Evolutionary conservation across 495 filamentous ascomycete genomes (phyloP).

Genomic region (Podospora conica): DNA sequence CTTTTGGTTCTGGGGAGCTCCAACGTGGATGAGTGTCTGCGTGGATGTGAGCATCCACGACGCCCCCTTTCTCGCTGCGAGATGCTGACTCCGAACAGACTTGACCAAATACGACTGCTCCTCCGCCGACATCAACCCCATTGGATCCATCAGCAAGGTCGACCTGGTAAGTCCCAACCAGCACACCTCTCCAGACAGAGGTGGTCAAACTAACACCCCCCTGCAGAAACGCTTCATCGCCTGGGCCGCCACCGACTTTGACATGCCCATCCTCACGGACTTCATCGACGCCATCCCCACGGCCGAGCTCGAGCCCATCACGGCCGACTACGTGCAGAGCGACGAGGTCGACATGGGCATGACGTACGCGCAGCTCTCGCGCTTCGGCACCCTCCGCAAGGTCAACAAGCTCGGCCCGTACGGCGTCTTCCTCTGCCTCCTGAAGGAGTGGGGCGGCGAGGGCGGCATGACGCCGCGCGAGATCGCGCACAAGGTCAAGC

Average conservation of each 20-base stretch:
- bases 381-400: conserved; percentile 53
- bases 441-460: conserved; percentile 60
- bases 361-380: conserved; percentile 47
- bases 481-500: conserved; percentile 56
- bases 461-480: conserved; percentile 26
- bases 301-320: conserved; percentile 63
- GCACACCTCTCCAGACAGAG: conserved; percentile 50
- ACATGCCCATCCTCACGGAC: conserved; percentile 66
- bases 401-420: conserved; percentile 67
- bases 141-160: conserved; percentile 63
- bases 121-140: conserved; percentile 47
- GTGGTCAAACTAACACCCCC: conserved; percentile 20
- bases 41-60: not conserved
- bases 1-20: conserved; percentile 37
- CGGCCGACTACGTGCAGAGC: conserved; percentile 48
- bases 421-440: conserved; percentile 60
- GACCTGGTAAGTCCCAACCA: conserved; percentile 54
- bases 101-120: conserved; percentile 27
- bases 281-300: conserved; percentile 75
- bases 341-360: conserved; percentile 27
- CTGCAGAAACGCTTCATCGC: conserved; percentile 31
- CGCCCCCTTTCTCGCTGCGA: not conserved
- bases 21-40: conserved; percentile 42
- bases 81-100: not conserved
- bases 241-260: conserved; percentile 55